Percentiles rank a stretch among this genome's conserved stretches.
These are phyloP conservation scores for Colletotrichum destructivum DNA, from an alignment of 2,329 filamentous ascomycete species.

Conservation along the genomic window DNA sequence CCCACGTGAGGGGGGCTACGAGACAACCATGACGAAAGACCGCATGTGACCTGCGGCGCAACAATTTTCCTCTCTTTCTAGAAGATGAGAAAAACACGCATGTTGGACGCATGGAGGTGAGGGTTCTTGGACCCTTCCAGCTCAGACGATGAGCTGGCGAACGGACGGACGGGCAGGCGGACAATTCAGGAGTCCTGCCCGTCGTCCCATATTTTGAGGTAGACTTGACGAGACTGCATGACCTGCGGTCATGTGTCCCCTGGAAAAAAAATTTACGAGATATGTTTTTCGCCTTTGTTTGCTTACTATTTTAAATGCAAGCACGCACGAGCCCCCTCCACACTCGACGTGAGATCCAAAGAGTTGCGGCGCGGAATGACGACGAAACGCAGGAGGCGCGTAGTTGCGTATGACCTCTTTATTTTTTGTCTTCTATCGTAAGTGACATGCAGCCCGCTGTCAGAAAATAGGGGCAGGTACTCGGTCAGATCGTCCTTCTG, in stretches of 20 bases:
- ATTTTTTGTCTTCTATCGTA: neutral
- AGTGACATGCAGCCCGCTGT: slow-evolving; percentile 29
- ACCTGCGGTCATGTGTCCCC: slow-evolving; percentile 6
- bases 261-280: slow-evolving; percentile 20
- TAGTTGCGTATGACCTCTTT: no score
- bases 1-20: slow-evolving; percentile 5
- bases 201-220: slow-evolving; percentile 23
- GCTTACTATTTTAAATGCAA: neutral
- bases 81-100: slow-evolving; percentile 30
- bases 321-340: slow-evolving; percentile 5
- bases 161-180: slow-evolving; percentile 30
- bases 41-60: slow-evolving; percentile 25
- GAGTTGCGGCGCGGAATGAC: neutral
- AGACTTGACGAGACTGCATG: slow-evolving; percentile 17
- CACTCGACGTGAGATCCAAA: no score
- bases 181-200: slow-evolving; percentile 11
- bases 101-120: slow-evolving; percentile 29
- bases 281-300: neutral
- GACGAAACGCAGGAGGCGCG: neutral
- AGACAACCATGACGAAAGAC: slow-evolving; percentile 33
- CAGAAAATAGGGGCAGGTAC: neutral
- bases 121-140: slow-evolving; percentile 34
- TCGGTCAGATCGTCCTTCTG: neutral
- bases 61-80: slow-evolving; percentile 20
- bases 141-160: slow-evolving; percentile 37